Percentiles rank a stretch among this genome's conserved stretches.
phyloP scores from a whole-genome alignment of 352 stramenopile genomes.

The Pythium folliculosum region DNA sequence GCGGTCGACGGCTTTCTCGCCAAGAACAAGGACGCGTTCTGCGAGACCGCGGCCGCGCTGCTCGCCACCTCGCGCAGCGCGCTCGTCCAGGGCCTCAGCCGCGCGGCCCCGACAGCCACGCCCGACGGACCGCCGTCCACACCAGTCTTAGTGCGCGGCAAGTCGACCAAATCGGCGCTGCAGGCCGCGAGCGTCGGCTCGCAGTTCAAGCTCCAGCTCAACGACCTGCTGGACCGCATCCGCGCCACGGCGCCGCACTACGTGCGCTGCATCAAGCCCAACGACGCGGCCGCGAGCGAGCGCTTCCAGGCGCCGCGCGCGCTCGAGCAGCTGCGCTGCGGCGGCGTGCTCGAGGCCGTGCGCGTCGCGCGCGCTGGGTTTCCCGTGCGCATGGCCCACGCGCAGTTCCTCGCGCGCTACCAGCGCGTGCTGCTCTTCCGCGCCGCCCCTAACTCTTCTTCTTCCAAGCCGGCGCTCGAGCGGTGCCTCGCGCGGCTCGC shows the following conservation, averaged over 20 bases:
- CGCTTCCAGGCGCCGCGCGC: conserved; percentile 79
- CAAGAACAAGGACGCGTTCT: conserved; percentile 93
- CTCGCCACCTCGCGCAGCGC: conserved; percentile 55
- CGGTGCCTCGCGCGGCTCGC: conserved; percentile 18
- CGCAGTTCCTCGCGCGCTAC: conserved; percentile 79
- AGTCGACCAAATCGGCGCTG: conserved; percentile 48
- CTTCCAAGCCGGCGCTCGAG: conserved; percentile 3
- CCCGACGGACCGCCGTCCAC: conserved; percentile 4
- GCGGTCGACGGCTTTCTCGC: conserved; percentile 76
- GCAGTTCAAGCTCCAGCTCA: conserved; percentile 95
- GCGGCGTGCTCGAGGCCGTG: conserved; percentile 88
- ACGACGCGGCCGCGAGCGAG: conserved; percentile 82
- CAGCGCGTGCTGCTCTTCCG: conserved; percentile 46
- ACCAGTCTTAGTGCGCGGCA: background rate
- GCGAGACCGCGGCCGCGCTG: conserved; percentile 61
- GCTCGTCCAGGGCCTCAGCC: conserved; percentile 61
- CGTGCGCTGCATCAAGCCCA: conserved; percentile 99
- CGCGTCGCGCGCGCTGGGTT: conserved; percentile 83
- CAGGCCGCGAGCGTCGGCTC: conserved; percentile 75
- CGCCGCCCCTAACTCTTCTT: background rate
- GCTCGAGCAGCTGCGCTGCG: conserved; percentile 84
- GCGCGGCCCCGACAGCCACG: background rate
- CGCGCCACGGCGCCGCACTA: conserved; percentile 96
- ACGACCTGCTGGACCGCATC: conserved; percentile 93
- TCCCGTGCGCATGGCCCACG: conserved; percentile 77